phyloP scores from a whole-genome alignment of 768 basidiomycete species.

The Hygrocybe coccinea region DNA sequence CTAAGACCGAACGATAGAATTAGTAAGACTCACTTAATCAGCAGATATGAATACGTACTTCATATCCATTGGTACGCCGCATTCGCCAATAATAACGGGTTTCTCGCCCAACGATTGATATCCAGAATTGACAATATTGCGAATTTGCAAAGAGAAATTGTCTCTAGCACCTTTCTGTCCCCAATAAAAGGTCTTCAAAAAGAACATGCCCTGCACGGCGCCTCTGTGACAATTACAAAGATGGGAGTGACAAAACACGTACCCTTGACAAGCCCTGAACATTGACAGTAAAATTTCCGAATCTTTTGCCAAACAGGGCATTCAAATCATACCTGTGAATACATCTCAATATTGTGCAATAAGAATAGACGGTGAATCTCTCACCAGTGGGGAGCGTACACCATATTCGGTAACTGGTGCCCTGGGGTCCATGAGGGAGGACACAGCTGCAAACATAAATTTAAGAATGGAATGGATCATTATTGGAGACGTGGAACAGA shows the following conservation, averaged over 20 bases:
- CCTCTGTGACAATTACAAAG: neutral
- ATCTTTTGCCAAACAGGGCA: conserved; percentile 77
- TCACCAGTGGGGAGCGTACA: conserved; percentile 39
- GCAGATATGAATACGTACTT: conserved; percentile 57
- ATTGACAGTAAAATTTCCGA: conserved; percentile 83
- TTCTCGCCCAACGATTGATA: conserved; percentile 70
- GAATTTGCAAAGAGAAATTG: conserved; percentile 80
- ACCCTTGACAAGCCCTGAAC: conserved; percentile 90
- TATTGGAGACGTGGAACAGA: conserved; percentile 23
- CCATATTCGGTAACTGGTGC: conserved; percentile 42
- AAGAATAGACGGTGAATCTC: neutral
- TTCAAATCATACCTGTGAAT: conserved; percentile 82
- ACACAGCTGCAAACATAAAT: conserved; percentile 55
- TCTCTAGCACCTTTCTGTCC: conserved; percentile 75
- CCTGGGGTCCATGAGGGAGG: conserved; percentile 71
- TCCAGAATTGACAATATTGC: conserved; percentile 67
- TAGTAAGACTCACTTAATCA: neutral
- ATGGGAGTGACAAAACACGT: conserved; percentile 17
- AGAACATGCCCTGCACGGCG: conserved; percentile 72
- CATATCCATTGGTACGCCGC: conserved; percentile 95
- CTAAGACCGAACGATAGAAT: conserved; percentile 33
- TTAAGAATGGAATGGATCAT: conserved; percentile 4
- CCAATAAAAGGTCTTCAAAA: conserved; percentile 78
- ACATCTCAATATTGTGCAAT: neutral
- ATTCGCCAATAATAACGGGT: conserved; percentile 88